Base-by-base conservation (phyloP, 192 early-diverging fungal species). In the Ambispora gerdemannii region DNA sequence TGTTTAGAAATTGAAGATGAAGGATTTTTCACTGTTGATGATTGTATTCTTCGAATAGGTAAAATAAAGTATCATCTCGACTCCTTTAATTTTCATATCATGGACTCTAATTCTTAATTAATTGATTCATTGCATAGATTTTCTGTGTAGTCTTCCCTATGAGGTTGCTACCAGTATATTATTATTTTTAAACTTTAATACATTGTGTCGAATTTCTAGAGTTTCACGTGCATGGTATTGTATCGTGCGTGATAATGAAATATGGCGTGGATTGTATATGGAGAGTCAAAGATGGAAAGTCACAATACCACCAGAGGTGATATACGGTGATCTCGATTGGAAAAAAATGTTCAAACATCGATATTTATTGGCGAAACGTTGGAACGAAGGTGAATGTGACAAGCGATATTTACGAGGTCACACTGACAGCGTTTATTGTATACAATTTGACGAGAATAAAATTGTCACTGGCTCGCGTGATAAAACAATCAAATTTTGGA, bases 401-500 rank as follows among this genome's bases (percentile, higher is more conserved):
- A 81, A 85, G 19, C 78, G 75, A 25, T 85, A 87, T 28, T 75
- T 97, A 15, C 71, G 73, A 8, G 93, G 93, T n/a, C 96, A 98
- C 67, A 56, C 51, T 35, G 92, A 90, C 55, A 93, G 90, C 64
- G 91, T 98, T 3, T 92, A 97, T 69, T 98, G 96, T 71, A 83
- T 98, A 22, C 94, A 96, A 52, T 94, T 85, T 76, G 82, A 95
- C 64, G 78, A 86, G 36, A 38, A 86, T 20, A 86, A 86, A 61
- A 82, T 94, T 25, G 81, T 93, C 0, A 92, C 90, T 3, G 92
- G 92, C 25, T 90, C 89, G 31, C 82, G 89, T 58, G 92, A 94
- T 74, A 76, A 84, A 50, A 86, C 87, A 2, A 83, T 94, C 70
- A 89, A 87, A 61, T 63, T 95, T n/a, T 97, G 95, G 96, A 83